Evolutionary conservation across 371 early-diverging fungal species (phyloP), one percentile per base, ranked within the genome.

Genomic region (Rhizopus delemar): DNA sequence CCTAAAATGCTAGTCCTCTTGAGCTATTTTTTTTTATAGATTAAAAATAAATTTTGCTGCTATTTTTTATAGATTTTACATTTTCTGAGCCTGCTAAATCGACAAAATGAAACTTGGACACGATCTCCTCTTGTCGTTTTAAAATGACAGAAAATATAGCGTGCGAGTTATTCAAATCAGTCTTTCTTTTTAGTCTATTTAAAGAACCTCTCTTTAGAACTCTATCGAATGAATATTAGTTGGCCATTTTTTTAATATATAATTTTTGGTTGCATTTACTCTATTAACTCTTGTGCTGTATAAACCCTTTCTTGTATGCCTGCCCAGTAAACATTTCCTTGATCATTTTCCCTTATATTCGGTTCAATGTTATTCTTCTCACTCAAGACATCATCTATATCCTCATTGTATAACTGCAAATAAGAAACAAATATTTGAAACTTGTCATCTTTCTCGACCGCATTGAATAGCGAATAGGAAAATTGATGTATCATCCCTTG

Each of bases 361-460:
- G 45, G 49, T 43, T 53, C 31, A 45, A 50, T 52, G 86, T 57
- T 45, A 46, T 52, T 32, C 65, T 59, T 32, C 75, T 59, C 46
- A 71, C 70, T 51, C 15, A 93, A 68, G 15, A 95, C 77, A 67
- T 95, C 94, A 32, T 83, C 80, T 6, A 94, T 75, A 46, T 92
- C 90, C 68, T 97, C 97, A 78, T 98, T 96, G 75, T 98, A 95
- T 29, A 98, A 71, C 70, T 98, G 98, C n/a, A 95, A 56, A 73
- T 86, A 94, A 41, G 91, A 85, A 8, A 86, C 80, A 48, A 64
- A 77, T 8, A 88, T 75, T 56, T 84, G 79, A 54, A 73, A 85
- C 15, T 81, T 73, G 57, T 73, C 71, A 9, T 69, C 51, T 33
- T 62, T 22, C 36, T 69, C 50, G 52, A 22, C 22, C 22, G 22